Base-by-base conservation (phyloP, 1,139 yeast genomes). In the Nadsonia commutata region DNA sequence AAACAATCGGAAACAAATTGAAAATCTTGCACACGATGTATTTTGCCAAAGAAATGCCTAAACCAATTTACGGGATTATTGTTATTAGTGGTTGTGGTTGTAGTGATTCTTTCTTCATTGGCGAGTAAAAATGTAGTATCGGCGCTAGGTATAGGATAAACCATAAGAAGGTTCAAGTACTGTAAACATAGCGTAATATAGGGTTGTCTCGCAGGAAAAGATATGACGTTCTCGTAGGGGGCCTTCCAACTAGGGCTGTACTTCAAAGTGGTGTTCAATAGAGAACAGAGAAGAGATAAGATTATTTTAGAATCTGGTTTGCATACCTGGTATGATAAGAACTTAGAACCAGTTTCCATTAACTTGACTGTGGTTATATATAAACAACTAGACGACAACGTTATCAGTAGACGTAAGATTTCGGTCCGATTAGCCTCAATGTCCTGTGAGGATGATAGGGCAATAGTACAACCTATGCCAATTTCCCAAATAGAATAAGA, bases 401-500 rank as follows among this genome's bases (percentile, higher is more conserved):
- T 68, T 5, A 82, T 53, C 9, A 88, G 47, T 11, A 85, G 62
- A 44, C 80, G 67, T 38, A 90, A 54, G 2, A 83, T 64, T 51
- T 83, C 94, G 3, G 77, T 59, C 51, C 94, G 69, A 56, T 82
- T 77, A 22, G 77, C 61, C 49, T 83, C 93, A 38, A 75, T 54
- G 8, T 70, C 66, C 3, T 53, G 52, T 2, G 58, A 54, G 2
- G 60, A 49, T 9, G 74, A 65, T 43, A 70, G 65, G 0, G 80
- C 74, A 1, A 65, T 54, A 7, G 64, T 56, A 47, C 71, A 58
- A 0, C 86, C 93, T 37, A 84, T 69, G 2, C 95, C 95, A 0
- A 83, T 76, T 52, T 82, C 93, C 94, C 94, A 83, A 2, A 79
- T 56, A n/a, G 51, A 41, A 36, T 51, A 47, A 17, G 46, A 38